Evolutionary conservation across 140 eudicot species (phyloP).

Genomic region (Ambrosia hybrid): DNA sequence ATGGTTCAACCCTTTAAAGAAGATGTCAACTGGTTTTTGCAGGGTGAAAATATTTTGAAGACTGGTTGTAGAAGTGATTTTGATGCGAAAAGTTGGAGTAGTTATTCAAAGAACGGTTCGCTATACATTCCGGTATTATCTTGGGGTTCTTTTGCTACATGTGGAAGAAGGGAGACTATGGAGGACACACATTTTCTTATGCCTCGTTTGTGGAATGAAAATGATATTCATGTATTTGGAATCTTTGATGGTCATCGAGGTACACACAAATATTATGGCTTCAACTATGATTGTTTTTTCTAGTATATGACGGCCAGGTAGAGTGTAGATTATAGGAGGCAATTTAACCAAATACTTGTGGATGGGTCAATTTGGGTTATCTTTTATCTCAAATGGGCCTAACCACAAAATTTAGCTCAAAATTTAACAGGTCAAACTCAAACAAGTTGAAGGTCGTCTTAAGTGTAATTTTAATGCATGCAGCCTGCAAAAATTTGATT

Average conservation of each 20-base stretch:
- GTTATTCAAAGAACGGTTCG: conserved; percentile 27
- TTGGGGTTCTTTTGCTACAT: conserved; percentile 92
- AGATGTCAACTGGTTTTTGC: conserved; percentile 63
- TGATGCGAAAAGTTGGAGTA: conserved; percentile 35
- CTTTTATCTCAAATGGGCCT: background rate
- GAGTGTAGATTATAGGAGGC: background rate
- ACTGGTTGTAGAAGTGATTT: conserved; percentile 26
- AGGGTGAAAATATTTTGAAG: conserved; percentile 53
- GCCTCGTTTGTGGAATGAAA: conserved; percentile 57
- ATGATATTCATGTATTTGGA: conserved; percentile 68
- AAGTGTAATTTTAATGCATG: too few relatives aligned
- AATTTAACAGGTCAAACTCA: background rate
- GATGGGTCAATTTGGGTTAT: conserved; percentile 10
- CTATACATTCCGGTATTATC: conserved; percentile 64
- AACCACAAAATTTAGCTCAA: background rate
- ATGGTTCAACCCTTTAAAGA: conserved; percentile 42
- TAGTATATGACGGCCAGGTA: background rate
- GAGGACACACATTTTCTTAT: conserved; percentile 90
- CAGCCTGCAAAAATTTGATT: background rate
- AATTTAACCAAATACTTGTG: background rate
- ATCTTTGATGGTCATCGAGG: conserved; percentile 99
- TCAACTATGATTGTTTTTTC: conserved; percentile 9
- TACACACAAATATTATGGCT: conserved; percentile 21
- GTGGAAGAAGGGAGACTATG: conserved; percentile 97
- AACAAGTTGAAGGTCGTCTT: too few relatives aligned